Conservation (phyloP, 2,329 filamentous ascomycete genomes). For the Leptographium procerum region DNA sequence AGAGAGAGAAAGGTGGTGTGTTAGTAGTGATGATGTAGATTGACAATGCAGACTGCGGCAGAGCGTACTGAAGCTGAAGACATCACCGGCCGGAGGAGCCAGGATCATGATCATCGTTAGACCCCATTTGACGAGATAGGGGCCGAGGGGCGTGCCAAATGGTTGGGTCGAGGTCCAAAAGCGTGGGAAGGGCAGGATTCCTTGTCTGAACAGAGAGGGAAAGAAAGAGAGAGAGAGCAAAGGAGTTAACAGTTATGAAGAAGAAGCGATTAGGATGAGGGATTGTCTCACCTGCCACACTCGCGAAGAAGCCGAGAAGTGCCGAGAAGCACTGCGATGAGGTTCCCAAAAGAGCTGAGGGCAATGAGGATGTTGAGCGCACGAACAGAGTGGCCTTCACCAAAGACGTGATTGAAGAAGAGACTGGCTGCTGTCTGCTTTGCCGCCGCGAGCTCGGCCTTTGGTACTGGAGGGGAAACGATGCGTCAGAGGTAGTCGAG, state of each 20-base stretch:
- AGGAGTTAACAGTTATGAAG: no score
- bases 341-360: slow-evolving; percentile 46
- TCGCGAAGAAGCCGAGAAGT: slow-evolving; percentile 47
- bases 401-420: slow-evolving; percentile 49
- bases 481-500: background rate
- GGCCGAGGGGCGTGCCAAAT: slow-evolving; percentile 50
- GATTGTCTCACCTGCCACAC: slow-evolving; percentile 31
- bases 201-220: slow-evolving; percentile 29
- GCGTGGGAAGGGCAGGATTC: slow-evolving; percentile 43
- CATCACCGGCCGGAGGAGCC: slow-evolving; percentile 49
- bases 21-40: no score
- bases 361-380: slow-evolving; percentile 47
- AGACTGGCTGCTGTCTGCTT: slow-evolving; percentile 41
- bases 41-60: background rate
- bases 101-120: slow-evolving; percentile 49
- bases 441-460: slow-evolving; percentile 34
- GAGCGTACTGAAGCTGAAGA: slow-evolving; percentile 45
- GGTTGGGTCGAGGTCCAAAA: slow-evolving; percentile 53
- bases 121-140: slow-evolving; percentile 44
- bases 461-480: background rate
- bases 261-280: background rate
- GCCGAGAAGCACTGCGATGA: slow-evolving; percentile 43
- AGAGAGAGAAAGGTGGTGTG: no score
- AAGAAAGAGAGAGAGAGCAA: no score
- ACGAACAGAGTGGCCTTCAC: slow-evolving; percentile 31